These are phyloP conservation scores for Suhomyces canberraensis DNA, from an alignment of 805 yeast species.

Conservation along the genomic window DNA sequence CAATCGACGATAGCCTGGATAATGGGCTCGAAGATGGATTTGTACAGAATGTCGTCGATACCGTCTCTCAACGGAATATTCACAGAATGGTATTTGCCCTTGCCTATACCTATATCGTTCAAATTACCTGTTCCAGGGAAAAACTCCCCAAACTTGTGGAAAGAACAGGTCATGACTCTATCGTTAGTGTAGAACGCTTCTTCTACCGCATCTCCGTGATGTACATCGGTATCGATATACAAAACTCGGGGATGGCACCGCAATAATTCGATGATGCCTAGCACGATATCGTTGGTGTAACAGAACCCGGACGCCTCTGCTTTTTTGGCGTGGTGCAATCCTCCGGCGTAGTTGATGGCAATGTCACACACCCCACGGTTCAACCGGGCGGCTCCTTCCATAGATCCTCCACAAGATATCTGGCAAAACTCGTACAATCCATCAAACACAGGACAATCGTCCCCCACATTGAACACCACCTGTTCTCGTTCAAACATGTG, in stretches of 20 bases:
- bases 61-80: slow-evolving; percentile 91
- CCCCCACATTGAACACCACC: slow-evolving; percentile 92
- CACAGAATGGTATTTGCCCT: slow-evolving; percentile 78
- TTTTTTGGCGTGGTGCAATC: slow-evolving; percentile 89
- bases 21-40: slow-evolving; percentile 85
- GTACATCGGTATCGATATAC: slow-evolving; percentile 87
- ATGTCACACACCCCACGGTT: slow-evolving; percentile 82
- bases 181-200: slow-evolving; percentile 92
- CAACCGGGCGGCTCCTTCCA: slow-evolving; percentile 85
- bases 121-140: slow-evolving; percentile 93
- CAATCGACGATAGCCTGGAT: slow-evolving; percentile 72
- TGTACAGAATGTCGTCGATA: slow-evolving; percentile 85
- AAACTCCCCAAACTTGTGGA: slow-evolving; percentile 90
- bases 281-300: slow-evolving; percentile 84
- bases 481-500: slow-evolving; percentile 86
- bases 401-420: slow-evolving; percentile 82
- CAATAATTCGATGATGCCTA: slow-evolving; percentile 75
- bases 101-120: slow-evolving; percentile 79
- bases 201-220: slow-evolving; percentile 94
- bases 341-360: slow-evolving; percentile 93
- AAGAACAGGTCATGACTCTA: slow-evolving; percentile 85
- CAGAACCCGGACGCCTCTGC: slow-evolving; percentile 89
- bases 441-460: slow-evolving; percentile 82
- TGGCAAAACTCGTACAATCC: slow-evolving; percentile 74
- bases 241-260: slow-evolving; percentile 82